Evolutionary conservation across 2,329 filamentous ascomycete species (phyloP).

Genomic region (Trematosphaeria pertusa): DNA sequence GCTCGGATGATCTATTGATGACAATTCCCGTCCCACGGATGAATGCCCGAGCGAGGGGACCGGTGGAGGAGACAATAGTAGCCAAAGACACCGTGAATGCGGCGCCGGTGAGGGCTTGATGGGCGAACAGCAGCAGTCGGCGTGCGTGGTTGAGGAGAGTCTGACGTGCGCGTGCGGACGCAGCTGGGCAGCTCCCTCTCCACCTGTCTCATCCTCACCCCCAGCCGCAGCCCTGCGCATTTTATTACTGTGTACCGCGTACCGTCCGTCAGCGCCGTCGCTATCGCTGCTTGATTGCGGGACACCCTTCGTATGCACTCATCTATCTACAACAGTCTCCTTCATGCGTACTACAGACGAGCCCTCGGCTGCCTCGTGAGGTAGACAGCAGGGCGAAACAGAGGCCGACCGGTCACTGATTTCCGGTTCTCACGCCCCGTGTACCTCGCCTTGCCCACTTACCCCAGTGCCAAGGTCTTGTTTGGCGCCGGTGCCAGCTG

Average conservation of each 20-base stretch:
- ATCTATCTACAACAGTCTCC: conserved; percentile 7
- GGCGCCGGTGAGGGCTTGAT: background rate
- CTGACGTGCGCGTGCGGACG: background rate
- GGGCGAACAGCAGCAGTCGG: no score
- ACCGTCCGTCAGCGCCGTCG: conserved; percentile 1
- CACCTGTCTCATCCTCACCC: conserved; percentile 1
- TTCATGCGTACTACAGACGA: conserved; percentile 8
- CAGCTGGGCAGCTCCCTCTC: background rate
- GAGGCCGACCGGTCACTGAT: no score
- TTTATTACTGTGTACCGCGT: no score
- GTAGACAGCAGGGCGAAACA: no score
- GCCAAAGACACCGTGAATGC: background rate
- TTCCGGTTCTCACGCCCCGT: no score
- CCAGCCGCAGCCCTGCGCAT: background rate
- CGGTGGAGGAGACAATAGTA: conserved; percentile 7
- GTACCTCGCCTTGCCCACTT: no score
- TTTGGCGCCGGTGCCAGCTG: conserved; percentile 8
- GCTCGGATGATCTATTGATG: conserved; percentile 18
- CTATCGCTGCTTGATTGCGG: conserved; percentile 15
- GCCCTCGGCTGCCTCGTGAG: no score
- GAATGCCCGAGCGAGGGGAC: conserved; percentile 12
- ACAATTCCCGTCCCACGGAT: conserved; percentile 21
- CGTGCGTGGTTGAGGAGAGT: background rate
- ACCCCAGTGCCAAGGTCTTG: conserved; percentile 24
- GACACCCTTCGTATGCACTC: conserved; percentile 5